Base-by-base conservation (phyloP, 2,329 filamentous ascomycete species). In the Geoglossum cookeanum region DNA sequence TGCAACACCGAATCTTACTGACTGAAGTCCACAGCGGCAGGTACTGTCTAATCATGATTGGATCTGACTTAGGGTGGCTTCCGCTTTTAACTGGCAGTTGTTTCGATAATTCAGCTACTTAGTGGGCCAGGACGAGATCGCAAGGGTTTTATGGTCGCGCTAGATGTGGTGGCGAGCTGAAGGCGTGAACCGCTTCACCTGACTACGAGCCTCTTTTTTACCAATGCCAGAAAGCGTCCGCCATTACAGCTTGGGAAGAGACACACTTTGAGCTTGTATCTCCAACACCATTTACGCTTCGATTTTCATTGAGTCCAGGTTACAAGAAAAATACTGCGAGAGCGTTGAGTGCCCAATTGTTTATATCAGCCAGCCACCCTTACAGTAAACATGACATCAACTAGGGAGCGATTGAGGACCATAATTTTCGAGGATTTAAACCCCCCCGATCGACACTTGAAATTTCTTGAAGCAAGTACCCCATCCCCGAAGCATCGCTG, bases 401-500 rank as follows among this genome's bases (percentile, higher is more conserved):
- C n/a, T n/a, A 33, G 30, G 8, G 17, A 17, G n/a, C 11, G 13
- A 22, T 53, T 17, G 49, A 37, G 30, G 33, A 3, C 30, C 9
- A 32, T n/a, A 53, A 13, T 11, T 32, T 32, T 52, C 11, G 6
- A 35, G 53, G 52, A 42, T 57, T 54, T 58, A 57, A 32, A 51
- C 55, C 42, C 54, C 37, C 52, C 17, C 52, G 30, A 35, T 30
- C n/a, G 30, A 35, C 30, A n/a, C 49, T 33, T 32, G 7, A 33
- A 53, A 33, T 30, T 33, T 49, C 27, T 27, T 33, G 27, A 33
- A 33, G n/a, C 30, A 53, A 53, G 22, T 30, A 53, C n/a, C 37
- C 27, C 49, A 53, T 32, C 65, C 71, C 73, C 51, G 70, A 68
- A 55, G 69, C 58, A 70, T 70, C 65, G 57, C 73, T 13, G 71